phyloP scores from a whole-genome alignment of 2,329 filamentous ascomycete species.

The Pestalotiopsis sp. region DNA sequence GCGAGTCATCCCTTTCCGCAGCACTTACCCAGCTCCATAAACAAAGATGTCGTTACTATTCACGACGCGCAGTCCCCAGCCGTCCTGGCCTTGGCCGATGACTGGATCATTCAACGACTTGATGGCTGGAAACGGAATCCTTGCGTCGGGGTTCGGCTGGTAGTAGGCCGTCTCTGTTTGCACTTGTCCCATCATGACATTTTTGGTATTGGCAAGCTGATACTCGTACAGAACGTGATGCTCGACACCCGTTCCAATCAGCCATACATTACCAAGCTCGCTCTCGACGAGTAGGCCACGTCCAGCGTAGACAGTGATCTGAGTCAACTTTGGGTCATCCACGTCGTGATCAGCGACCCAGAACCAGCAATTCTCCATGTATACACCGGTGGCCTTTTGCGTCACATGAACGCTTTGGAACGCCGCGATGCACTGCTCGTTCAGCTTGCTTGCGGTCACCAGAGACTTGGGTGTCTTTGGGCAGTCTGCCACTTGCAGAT shows the following conservation, averaged over 20 bases:
- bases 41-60: slow-evolving; percentile 56
- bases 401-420: slow-evolving; percentile 48
- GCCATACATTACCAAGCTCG: slow-evolving; percentile 52
- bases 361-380: slow-evolving; percentile 48
- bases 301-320: slow-evolving; percentile 52
- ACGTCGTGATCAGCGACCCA: slow-evolving; percentile 51
- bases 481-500: slow-evolving; percentile 66
- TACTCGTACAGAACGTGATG: slow-evolving; percentile 72
- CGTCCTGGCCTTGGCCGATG: slow-evolving; percentile 51
- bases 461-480: slow-evolving; percentile 45
- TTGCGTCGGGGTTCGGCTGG: slow-evolving; percentile 65
- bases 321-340: slow-evolving; percentile 45
- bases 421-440: slow-evolving; percentile 40
- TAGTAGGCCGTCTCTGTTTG: slow-evolving; percentile 76
- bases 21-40: slow-evolving; percentile 59
- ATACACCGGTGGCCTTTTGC: slow-evolving; percentile 37
- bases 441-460: slow-evolving; percentile 21
- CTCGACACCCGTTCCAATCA: slow-evolving; percentile 67
- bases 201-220: slow-evolving; percentile 60
- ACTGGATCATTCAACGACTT: slow-evolving; percentile 48
- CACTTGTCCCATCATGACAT: slow-evolving; percentile 65
- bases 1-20: background rate
- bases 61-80: slow-evolving; percentile 68
- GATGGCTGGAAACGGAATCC: slow-evolving; percentile 55
- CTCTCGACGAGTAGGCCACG: slow-evolving; percentile 53